Conservation (phyloP, 2,329 filamentous ascomycete species). For the Fusarium pilosicola region DNA sequence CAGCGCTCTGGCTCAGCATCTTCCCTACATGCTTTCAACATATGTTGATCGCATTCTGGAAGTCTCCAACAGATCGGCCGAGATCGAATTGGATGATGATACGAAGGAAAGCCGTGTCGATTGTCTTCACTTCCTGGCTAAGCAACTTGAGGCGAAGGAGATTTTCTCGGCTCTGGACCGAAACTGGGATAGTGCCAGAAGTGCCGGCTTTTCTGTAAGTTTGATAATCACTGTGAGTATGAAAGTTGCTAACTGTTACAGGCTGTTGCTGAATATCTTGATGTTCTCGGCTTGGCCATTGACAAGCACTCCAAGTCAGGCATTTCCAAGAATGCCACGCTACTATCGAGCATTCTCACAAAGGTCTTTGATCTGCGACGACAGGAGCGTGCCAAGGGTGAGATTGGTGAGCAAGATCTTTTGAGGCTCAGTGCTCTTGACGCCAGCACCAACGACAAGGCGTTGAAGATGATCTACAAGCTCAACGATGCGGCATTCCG, state of each 20-base stretch:
- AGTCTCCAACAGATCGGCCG: conserved; percentile 78
- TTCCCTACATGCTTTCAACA: conserved; percentile 89
- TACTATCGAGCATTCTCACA: conserved; percentile 73
- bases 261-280: conserved; percentile 75
- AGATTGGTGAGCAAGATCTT: conserved; percentile 55
- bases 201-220: conserved; percentile 70
- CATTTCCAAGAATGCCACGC: conserved; percentile 78
- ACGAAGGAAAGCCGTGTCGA: conserved; percentile 72
- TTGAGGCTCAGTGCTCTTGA: conserved; percentile 70
- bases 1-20: conserved; percentile 79
- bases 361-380: conserved; percentile 73
- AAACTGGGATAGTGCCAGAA: conserved; percentile 75
- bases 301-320: conserved; percentile 81
- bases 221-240: conserved; percentile 6
- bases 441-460: conserved; percentile 71
- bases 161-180: conserved; percentile 77
- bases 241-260: conserved; percentile 51
- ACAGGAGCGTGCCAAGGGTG: conserved; percentile 59
- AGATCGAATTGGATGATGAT: conserved; percentile 67
- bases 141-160: conserved; percentile 80
- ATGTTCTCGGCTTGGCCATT: conserved; percentile 75
- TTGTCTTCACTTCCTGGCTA: conserved; percentile 79
- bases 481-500: conserved; percentile 94
- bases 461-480: conserved; percentile 94
- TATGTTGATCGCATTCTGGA: conserved; percentile 78